phyloP scores from a whole-genome alignment of 257 asterid species.

The Petrea volubilis region DNA sequence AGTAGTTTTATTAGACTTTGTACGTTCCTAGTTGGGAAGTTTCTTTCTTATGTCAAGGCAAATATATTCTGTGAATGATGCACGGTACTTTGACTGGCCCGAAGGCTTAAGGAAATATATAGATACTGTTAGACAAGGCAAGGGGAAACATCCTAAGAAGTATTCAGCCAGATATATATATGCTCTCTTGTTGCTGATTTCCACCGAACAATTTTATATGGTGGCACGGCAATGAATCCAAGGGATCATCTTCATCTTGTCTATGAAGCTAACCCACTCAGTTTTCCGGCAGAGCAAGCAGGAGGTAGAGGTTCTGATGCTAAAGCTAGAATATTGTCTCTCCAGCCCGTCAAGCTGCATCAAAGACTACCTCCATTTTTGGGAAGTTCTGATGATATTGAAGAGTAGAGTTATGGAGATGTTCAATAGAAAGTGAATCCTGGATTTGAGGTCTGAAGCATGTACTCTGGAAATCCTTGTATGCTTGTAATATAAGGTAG shows the following conservation, averaged over 20 bases:
- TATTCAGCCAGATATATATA: slow-evolving; percentile 92
- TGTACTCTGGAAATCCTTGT: no score
- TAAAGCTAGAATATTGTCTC: slow-evolving; percentile 65
- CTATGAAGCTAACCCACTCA: slow-evolving; percentile 92
- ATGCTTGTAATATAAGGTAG: not conserved
- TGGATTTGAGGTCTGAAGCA: slow-evolving; percentile 81
- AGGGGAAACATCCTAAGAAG: slow-evolving; percentile 77
- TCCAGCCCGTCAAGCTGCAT: slow-evolving; percentile 82
- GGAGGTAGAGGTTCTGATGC: slow-evolving; percentile 92
- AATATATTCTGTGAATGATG: slow-evolving; percentile 92
- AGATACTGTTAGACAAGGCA: slow-evolving; percentile 86
- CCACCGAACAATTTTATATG: slow-evolving; percentile 86
- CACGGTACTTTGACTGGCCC: slow-evolving; percentile 95
- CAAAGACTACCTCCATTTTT: slow-evolving; percentile 86
- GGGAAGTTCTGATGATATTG: slow-evolving; percentile 85
- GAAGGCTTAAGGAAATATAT: slow-evolving; percentile 83
- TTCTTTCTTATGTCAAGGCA: slow-evolving; percentile 59
- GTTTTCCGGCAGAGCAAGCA: slow-evolving; percentile 88
- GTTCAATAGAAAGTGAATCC: slow-evolving; percentile 93
- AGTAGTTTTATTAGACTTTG: no score
- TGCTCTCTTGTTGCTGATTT: slow-evolving; percentile 98
- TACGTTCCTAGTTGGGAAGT: no score
- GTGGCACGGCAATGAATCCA: slow-evolving; percentile 94
- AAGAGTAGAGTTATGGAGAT: slow-evolving; percentile 80
- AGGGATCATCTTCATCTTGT: slow-evolving; percentile 96